Base-by-base conservation (phyloP, 352 stramenopile species). In the Peronospora belbahrii region DNA sequence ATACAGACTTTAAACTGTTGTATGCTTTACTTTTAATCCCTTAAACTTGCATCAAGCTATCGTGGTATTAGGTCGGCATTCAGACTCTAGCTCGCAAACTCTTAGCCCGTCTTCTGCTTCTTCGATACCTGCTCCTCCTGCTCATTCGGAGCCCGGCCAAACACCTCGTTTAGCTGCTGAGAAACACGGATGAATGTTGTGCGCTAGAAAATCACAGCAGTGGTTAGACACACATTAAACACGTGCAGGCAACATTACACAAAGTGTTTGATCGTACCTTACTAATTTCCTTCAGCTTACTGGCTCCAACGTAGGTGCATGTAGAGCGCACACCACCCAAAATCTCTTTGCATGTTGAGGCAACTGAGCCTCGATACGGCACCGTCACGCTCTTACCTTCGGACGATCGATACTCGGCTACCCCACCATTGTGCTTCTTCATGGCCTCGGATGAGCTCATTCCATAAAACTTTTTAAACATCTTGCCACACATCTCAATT, bases 121-220 rank as follows among this genome's bases (percentile, higher is more conserved):
- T 85, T 85, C n/a, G 44, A 52, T 13, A 65, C 54, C 20, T 68
- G 62, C 34, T 81, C 58, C 59, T 89, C 74, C 51, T 85, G 70
- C 54, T 89, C 78, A 40, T 89, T 89, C 2, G 75, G 75, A 23
- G 78, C 78, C 19, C 71, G 80, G 27, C 83, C 83, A 57, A 95
- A 96, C 7, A 97, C 78, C 44, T 93, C 79, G 54, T 97, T 97
- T 14, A 97, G 58, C 56, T 96, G 85, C 65, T 97, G 87, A 0
- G 84, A 93, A 8, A 96, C 86, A 23, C 88, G 77, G 42, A 97
- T 95, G 48, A 97, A 97, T 15, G 89, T 97, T 25, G 88, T 97
- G 37, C 89, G 74, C 81, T 82, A 18, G 13, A 69, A n/a, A 27
- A 50, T 15, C 15, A 18, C 6, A 52, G 41, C 15, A 39, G 15